Percentiles rank a stretch among this genome's conserved stretches.
phyloP scores from a whole-genome alignment of 805 yeast genomes.

The Danielia reshetovae region DNA sequence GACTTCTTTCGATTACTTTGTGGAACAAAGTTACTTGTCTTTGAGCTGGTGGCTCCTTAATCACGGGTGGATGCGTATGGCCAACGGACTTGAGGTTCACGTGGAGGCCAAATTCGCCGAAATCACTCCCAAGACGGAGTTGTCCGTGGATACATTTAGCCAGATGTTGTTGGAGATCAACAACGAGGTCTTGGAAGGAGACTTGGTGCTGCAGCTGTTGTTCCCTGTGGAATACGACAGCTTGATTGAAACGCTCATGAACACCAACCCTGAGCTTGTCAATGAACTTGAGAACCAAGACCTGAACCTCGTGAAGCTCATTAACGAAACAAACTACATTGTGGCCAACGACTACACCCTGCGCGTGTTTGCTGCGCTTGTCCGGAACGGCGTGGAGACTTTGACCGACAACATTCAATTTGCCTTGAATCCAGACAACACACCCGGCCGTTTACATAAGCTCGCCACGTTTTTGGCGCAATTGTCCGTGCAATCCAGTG shows the following conservation, averaged over 20 bases:
- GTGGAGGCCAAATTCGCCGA: slow-evolving; percentile 60
- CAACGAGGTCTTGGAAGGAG: slow-evolving; percentile 17
- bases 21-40: slow-evolving; percentile 80
- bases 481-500: slow-evolving; percentile 60
- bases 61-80: slow-evolving; percentile 70
- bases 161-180: slow-evolving; percentile 25
- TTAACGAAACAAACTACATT: slow-evolving; percentile 44
- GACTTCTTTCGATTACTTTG: slow-evolving; percentile 43
- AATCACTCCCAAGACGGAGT: slow-evolving; percentile 69
- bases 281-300: slow-evolving; percentile 34
- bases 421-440: slow-evolving; percentile 19
- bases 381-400: slow-evolving; percentile 31
- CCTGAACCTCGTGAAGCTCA: slow-evolving; percentile 34
- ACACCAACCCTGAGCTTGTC: slow-evolving; percentile 41
- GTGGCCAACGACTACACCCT: slow-evolving; percentile 30
- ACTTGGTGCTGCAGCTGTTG: slow-evolving; percentile 21
- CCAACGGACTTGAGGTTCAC: slow-evolving; percentile 47
- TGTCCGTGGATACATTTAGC: slow-evolving; percentile 60
- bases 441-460: slow-evolving; percentile 16
- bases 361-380: slow-evolving; percentile 29
- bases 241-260: slow-evolving; percentile 45
- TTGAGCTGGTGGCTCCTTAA: slow-evolving; percentile 93
- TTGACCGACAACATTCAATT: slow-evolving; percentile 30
- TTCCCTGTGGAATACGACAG: slow-evolving; percentile 38
- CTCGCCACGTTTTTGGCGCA: slow-evolving; percentile 71